A percentile compares a stretch with the other conserved stretches of the same genome.
These are phyloP conservation scores for Cyberlindnera maritima DNA, from an alignment of 805 yeast species.

Conservation along the genomic window DNA sequence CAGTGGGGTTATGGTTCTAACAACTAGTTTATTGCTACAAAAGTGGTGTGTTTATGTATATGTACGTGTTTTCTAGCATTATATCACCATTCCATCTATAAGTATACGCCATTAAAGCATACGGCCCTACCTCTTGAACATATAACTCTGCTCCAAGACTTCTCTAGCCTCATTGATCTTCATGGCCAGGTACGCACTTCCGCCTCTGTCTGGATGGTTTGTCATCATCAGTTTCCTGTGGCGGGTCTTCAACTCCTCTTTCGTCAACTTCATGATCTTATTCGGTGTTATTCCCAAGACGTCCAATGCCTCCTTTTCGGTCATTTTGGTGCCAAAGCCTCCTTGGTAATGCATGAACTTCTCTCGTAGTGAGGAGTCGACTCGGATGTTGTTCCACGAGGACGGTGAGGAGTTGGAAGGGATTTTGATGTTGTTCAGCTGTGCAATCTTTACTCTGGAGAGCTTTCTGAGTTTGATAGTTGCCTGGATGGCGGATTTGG, in stretches of 20 bases:
- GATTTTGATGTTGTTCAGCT: constrained; percentile 35
- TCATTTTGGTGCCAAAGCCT: constrained; percentile 63
- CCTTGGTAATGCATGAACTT: constrained; percentile 48
- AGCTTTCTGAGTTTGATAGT: constrained; percentile 29
- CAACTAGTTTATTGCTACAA: too few relatives aligned
- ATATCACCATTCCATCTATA: neutral
- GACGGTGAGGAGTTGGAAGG: constrained; percentile 9
- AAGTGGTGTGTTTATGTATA: neutral
- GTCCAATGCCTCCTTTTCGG: constrained; percentile 66
- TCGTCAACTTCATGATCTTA: constrained; percentile 49
- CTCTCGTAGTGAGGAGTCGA: constrained; percentile 23
- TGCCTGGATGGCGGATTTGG: constrained; percentile 37
- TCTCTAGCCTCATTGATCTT: constrained; percentile 87
- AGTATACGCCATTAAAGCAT: neutral
- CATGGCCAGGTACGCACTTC: constrained; percentile 76
- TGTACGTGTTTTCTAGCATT: neutral
- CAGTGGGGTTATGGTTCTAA: too few relatives aligned
- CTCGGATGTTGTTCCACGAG: constrained; percentile 12
- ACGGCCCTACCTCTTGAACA: constrained; percentile 28
- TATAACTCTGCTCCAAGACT: constrained; percentile 62
- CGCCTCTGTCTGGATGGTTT: constrained; percentile 90
- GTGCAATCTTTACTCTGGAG: constrained; percentile 37
- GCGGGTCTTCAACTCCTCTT: constrained; percentile 56
- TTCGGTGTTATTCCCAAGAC: constrained; percentile 57
- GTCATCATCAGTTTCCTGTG: constrained; percentile 76